Evolutionary conservation across 106 monocot genomes (phyloP), one percentile per base, ranked within the genome.

Genomic region (Dioscorea zingiberensis): DNA sequence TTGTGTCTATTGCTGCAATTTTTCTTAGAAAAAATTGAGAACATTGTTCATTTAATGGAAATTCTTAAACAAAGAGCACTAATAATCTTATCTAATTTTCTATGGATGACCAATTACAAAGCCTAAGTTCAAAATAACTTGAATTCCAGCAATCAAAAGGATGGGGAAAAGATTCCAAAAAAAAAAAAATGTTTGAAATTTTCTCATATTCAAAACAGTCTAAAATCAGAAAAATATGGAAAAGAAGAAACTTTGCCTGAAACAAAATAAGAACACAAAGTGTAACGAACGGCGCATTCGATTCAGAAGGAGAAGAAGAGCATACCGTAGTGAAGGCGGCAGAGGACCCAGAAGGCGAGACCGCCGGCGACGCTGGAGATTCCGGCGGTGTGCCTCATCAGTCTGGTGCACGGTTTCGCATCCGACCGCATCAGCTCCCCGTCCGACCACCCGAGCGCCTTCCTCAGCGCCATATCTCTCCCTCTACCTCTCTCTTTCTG

Each of bases 351-450:
- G 59, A 87, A 87, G 55, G 80, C 67, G 44, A 87, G 70, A 14
- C 70, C 64, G 54, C 87, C 87, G 55, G 76, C 82, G 38, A 87
- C 79, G 46, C 66, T 67, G 64, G 66, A 83, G 62, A 87, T 62
- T 17, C 73, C 82, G 27, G 87, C 82, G 23, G 83, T 83, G 67
- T 87, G 87, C 21, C 76, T 23, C 79, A 65, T 77, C 45, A 87
- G 67, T n/a, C 80, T 69, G 0, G 83, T 58, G 77, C 87, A 83
- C 21, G 87, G 79, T 59, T 76, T 83, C 49, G 76, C 76, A 44
- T 87, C 87, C 21, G 87, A 64, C 60, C 87, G 76, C 87, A 87
- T 87, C 73, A 83, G 19, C 54, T 87, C 87, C 38, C 87, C 83
- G 13, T 87, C 87, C 48, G 87, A 83, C 71, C 59, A 74, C 27